Evolutionary conservation across 2,329 filamentous ascomycete genomes (phyloP).

Genomic region (Pestalotiopsis sp.): DNA sequence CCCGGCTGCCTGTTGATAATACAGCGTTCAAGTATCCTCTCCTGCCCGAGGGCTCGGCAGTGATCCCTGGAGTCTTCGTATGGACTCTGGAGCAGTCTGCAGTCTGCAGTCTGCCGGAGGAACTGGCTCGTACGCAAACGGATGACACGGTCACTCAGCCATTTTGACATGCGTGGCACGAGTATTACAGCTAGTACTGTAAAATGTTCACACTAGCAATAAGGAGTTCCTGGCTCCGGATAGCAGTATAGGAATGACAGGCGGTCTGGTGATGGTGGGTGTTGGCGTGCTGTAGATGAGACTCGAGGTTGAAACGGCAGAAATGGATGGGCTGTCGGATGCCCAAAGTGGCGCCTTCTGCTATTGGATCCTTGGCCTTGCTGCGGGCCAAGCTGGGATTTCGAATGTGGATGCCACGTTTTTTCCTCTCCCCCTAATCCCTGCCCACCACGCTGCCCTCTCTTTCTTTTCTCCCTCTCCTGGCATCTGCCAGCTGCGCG

Average conservation of each 20-base stretch:
- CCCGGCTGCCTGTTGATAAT: background rate
- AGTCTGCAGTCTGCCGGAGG: too few relatives aligned
- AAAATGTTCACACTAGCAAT: too few relatives aligned
- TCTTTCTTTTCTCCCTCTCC: background rate
- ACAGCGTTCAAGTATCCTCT: background rate
- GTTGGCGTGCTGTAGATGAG: slow-evolving; percentile 1
- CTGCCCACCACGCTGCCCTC: background rate
- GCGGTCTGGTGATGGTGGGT: background rate
- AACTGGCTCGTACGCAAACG: too few relatives aligned
- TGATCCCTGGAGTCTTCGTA: background rate
- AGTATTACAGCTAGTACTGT: too few relatives aligned
- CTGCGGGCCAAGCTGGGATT: background rate
- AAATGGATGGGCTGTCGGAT: background rate
- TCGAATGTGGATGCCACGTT: slow-evolving; percentile 4
- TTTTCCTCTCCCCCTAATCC: background rate
- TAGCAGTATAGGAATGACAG: background rate
- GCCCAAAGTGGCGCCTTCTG: background rate
- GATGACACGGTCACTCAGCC: too few relatives aligned
- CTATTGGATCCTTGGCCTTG: background rate
- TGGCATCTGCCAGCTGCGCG: background rate
- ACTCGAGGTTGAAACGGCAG: slow-evolving; percentile 7
- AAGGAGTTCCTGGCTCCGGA: too few relatives aligned
- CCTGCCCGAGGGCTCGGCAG: background rate
- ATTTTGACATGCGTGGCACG: too few relatives aligned
- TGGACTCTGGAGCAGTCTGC: background rate